A percentile compares a stretch with the other conserved stretches of the same genome.
Conservation (phyloP, 208 protist species). For the Acanthamoeba castellanii region DNA sequence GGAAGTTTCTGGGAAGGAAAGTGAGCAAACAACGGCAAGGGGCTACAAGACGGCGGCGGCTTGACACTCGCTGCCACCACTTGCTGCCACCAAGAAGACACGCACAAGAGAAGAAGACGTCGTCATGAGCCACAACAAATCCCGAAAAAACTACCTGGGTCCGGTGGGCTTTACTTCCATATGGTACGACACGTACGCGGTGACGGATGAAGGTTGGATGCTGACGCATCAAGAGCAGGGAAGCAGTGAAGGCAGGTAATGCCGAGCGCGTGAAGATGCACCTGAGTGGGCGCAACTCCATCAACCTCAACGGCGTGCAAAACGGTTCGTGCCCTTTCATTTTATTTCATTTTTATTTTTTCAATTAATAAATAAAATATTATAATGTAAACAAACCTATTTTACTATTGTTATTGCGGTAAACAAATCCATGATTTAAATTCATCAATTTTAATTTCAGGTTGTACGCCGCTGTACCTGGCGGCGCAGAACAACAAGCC, state of each 20-base stretch:
- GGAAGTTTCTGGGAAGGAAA: background rate
- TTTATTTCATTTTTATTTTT: background rate
- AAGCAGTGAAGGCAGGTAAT: conserved; percentile 8
- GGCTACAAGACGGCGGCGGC: background rate
- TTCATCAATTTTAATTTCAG: background rate
- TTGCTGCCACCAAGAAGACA: background rate
- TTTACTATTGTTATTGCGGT: background rate
- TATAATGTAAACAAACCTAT: background rate
- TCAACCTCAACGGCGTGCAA: conserved; percentile 59
- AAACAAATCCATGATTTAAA: background rate
- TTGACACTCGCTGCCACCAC: background rate
- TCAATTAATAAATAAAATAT: background rate
- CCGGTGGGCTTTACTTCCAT: background rate
- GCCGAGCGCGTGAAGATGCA: conserved; percentile 48
- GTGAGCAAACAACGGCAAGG: background rate
- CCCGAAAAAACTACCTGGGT: background rate
- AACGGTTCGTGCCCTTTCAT: background rate
- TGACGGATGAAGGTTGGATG: background rate
- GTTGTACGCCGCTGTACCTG: background rate
- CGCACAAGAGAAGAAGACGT: background rate
- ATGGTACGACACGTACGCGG: background rate
- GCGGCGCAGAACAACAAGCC: conserved; percentile 33
- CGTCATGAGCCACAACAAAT: background rate
- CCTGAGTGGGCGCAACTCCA: conserved; percentile 4
- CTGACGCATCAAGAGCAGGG: background rate